phyloP scores from a whole-genome alignment of 2,329 filamentous ascomycete species.

The Zalaria sp. region DNA sequence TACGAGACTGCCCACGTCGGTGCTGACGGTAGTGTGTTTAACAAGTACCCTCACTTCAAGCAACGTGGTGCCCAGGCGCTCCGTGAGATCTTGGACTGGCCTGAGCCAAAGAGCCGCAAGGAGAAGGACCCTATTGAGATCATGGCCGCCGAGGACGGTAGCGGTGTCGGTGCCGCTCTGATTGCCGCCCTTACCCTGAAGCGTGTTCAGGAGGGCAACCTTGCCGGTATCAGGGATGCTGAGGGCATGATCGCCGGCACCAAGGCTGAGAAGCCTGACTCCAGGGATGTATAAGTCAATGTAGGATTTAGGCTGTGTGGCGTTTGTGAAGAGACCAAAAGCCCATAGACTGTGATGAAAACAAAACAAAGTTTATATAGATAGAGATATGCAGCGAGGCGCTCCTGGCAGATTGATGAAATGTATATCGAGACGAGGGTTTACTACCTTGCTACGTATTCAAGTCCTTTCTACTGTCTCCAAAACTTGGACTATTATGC shows the following conservation, averaged over 20 bases:
- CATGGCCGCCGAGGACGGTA: conserved; percentile 83
- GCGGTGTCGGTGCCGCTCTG: conserved; percentile 88
- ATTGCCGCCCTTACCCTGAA: conserved; percentile 65
- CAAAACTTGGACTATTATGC: too few relatives aligned
- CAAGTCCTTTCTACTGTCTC: too few relatives aligned
- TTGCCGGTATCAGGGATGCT: conserved; percentile 42
- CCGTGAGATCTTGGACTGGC: conserved; percentile 92
- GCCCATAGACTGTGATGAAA: too few relatives aligned
- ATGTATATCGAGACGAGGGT: too few relatives aligned
- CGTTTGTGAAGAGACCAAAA: too few relatives aligned
- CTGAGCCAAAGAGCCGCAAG: conserved; percentile 55
- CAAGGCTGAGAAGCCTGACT: conserved; percentile 9
- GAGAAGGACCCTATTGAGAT: conserved; percentile 68
- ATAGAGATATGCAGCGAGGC: too few relatives aligned
- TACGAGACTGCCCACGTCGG: conserved; percentile 84
- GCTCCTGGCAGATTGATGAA: too few relatives aligned
- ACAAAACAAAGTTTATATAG: too few relatives aligned
- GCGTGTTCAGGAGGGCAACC: conserved; percentile 45
- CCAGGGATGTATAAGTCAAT: background rate
- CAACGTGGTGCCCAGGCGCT: conserved; percentile 76
- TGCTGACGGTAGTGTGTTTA: conserved; percentile 94
- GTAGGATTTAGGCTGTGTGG: too few relatives aligned
- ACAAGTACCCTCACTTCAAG: conserved; percentile 98
- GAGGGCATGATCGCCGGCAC: conserved; percentile 26
- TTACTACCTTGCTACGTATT: too few relatives aligned